These are phyloP conservation scores for Verticillium zaregamsianum DNA, from an alignment of 2,329 filamentous ascomycete species.

Conservation along the genomic window DNA sequence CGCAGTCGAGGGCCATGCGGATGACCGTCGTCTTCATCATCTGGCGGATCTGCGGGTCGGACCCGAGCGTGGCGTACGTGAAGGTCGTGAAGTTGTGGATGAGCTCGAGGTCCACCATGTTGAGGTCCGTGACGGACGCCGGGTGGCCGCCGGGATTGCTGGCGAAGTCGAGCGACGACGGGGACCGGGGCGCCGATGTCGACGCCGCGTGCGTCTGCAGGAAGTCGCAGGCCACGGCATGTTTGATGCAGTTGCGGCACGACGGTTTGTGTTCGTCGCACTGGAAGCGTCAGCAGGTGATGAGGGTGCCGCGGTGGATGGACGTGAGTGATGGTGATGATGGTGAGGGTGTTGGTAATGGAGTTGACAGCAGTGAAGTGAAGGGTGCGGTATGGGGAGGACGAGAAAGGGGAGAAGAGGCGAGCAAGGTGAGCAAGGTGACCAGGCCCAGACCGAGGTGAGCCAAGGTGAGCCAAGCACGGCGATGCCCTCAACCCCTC, in stretches of 20 bases:
- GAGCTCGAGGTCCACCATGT: constrained; percentile 44
- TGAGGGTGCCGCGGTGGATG: too few relatives aligned
- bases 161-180: neutral
- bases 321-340: neutral
- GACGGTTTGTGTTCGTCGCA: constrained; percentile 21
- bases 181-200: neutral
- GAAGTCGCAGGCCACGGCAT: constrained; percentile 22
- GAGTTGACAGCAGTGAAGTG: neutral
- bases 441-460: neutral
- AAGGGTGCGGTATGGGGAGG: neutral
- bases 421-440: neutral
- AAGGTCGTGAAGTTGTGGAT: constrained; percentile 49
- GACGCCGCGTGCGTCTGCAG: constrained; percentile 7
- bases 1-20: constrained; percentile 38
- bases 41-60: constrained; percentile 33
- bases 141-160: neutral
- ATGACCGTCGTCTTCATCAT: constrained; percentile 45
- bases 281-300: constrained; percentile 4
- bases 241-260: constrained; percentile 21
- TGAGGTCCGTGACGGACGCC: constrained; percentile 21
- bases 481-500: neutral
- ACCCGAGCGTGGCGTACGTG: constrained; percentile 42
- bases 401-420: neutral
- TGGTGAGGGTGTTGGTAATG: neutral
- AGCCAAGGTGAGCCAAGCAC: neutral